Evolutionary conservation across 2,329 filamentous ascomycete species (phyloP), one percentile per base, ranked within the genome.

Genomic region (Chalara sp.): DNA sequence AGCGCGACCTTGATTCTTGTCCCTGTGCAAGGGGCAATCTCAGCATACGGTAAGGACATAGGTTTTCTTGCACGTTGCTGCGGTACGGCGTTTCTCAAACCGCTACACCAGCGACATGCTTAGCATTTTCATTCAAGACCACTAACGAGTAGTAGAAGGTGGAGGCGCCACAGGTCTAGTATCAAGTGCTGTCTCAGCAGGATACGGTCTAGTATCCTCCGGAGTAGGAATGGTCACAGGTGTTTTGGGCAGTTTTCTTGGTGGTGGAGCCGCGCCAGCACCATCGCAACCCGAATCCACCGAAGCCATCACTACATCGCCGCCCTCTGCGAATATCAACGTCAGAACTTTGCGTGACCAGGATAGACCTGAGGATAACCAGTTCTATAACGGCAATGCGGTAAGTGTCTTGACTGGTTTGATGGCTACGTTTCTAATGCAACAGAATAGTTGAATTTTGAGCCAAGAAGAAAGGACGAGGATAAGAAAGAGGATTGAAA

Each of bases 321-420:
- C 53, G 5, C 52, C 55, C 42, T 47, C 63, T 64, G 54, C 60
- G 65, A 70, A 52, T 5, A 63, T 67, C n/a, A 73, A 71, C 39
- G 67, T 78, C 30, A 69, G 74, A 46, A 81, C 78, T 1, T 67
- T 84, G 49, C 68, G 70, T 56, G 79, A 83, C 53, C 71, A 76
- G 21, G 72, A 79, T 54, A 72, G 75, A 39, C 73, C 74, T 48
- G 69, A 78, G 50, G 76, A 84, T 55, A 78, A 82, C 43, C 85
- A 95, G 63, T 79, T 95, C 44, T 96, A 96, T 65, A 96, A 96
- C 63, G 91, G 91, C 1, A 96, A 96, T 63, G 88, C 88, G 65
- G 87, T 91, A 73, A 68, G 60, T 56, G 28, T 37, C 12, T 29
- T 6, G 4, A 32, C 6, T 0, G 13, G 12, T 40, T 3, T n/a